A percentile compares a stretch with the other conserved stretches of the same genome.
phyloP scores from a whole-genome alignment of 148 eudicot species.

The Dysphania ambrosioides region DNA sequence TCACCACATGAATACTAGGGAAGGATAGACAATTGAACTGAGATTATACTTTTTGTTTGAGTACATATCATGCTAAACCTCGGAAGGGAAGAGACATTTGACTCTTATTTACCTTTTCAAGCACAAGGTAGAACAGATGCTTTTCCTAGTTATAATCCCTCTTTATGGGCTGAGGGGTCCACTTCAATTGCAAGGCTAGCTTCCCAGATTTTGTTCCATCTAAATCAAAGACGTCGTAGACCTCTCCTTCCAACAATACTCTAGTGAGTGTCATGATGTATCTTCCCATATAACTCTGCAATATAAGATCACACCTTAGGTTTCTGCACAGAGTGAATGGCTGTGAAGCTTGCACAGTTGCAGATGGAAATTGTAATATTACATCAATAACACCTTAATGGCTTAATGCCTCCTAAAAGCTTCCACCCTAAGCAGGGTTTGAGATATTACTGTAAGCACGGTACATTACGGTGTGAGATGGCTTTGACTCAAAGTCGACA shows the following conservation, averaged over 20 bases:
- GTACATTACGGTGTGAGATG: too few species aligned
- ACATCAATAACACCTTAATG: neutral
- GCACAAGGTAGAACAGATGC: neutral
- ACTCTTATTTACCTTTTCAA: neutral
- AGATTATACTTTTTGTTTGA: neutral
- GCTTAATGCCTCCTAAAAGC: neutral
- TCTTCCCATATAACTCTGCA: constrained; percentile 45
- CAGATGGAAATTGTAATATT: neutral
- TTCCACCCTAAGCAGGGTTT: too few species aligned
- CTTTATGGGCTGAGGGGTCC: constrained; percentile 41
- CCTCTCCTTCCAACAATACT: constrained; percentile 38
- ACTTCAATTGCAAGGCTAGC: constrained; percentile 46
- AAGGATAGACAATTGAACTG: neutral
- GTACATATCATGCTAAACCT: neutral
- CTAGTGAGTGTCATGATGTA: constrained; percentile 45
- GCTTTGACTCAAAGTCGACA: too few species aligned
- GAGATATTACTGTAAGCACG: too few species aligned
- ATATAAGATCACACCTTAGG: neutral
- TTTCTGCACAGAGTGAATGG: neutral
- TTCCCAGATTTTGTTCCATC: constrained; percentile 43
- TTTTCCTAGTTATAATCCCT: constrained; percentile 20
- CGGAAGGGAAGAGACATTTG: neutral
- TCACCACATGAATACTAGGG: neutral
- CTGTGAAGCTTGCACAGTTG: neutral
- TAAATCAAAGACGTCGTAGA: constrained; percentile 36